Base-by-base conservation (phyloP, 768 basidiomycete species). In the Auriscalpium orientale region DNA sequence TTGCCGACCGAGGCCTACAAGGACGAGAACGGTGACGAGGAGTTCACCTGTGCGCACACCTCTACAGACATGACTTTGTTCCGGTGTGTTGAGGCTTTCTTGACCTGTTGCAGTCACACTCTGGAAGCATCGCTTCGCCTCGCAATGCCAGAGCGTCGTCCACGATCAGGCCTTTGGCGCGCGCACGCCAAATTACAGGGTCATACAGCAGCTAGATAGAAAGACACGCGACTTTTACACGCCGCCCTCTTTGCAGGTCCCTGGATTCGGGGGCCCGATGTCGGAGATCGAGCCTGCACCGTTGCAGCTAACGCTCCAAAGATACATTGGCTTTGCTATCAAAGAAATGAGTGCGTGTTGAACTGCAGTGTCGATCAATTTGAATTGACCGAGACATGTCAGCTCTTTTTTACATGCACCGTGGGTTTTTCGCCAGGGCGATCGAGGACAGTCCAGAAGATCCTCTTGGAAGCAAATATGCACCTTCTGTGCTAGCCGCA, bases 391-490 rank as follows among this genome's bases (percentile, higher is more conserved):
- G 20, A 59, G 46, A 15, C 38, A 18, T 1, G 22, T 22, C 58
- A 85, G 84, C 81, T 12, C 67, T 86, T 33, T 85, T 87, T 63
- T 87, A 87, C 61, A 82, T 88, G 76, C 85, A 88, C 67, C 77
- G 85, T 49, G 84, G 84, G 7, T 88, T 83, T 72, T 88, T 88
- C 64, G 85, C 84, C 1, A 80, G 81, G 55, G 84, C 85, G 0
- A 66, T 88, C 54, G 82, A 84, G 62, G 84, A 85, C 58, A 76
- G 68, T 55, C 79, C 83, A 0, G 70, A 67, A 8, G 85, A 88
- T 66, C 84, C 84, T 5, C 80, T 87, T 71, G 80, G 82, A 4
- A 83, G 83, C 73, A 85, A 80, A 65, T 88, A 81, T 63, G 79
- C 80, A 4, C 80, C 76, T 18, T 87, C 85, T 4, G 84, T 87